phyloP scores from a whole-genome alignment of 2,329 filamentous ascomycete species.

The Parastagonospora avenae region DNA sequence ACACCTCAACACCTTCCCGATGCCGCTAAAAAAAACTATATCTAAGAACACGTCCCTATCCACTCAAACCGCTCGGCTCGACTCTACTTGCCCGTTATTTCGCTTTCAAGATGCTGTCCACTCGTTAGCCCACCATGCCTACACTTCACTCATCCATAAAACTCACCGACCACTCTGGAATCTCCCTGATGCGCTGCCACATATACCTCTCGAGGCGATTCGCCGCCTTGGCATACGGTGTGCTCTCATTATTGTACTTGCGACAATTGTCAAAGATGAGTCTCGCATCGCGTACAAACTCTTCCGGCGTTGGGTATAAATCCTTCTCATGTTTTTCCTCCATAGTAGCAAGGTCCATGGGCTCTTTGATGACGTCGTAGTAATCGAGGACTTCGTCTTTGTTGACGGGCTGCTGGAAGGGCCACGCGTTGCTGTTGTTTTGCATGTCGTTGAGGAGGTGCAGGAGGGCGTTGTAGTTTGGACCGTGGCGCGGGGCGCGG shows the following conservation, averaged over 20 bases:
- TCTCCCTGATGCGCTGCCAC: constrained; percentile 89
- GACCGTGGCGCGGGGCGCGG: constrained; percentile 90
- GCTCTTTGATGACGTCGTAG: constrained; percentile 96
- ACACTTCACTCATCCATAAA: not conserved
- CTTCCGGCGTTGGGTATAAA: constrained; percentile 86
- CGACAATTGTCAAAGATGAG: constrained; percentile 95
- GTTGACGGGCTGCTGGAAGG: constrained; percentile 91
- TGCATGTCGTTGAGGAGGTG: constrained; percentile 94
- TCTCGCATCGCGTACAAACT: constrained; percentile 86
- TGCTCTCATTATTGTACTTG: constrained; percentile 94
- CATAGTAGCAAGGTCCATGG: constrained; percentile 97
- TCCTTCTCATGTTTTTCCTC: constrained; percentile 93
- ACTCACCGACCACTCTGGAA: constrained; percentile 78
- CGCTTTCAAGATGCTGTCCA: constrained; percentile 38
- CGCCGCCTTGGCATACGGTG: constrained; percentile 91
- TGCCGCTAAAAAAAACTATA: not conserved
- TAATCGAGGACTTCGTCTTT: constrained; percentile 98
- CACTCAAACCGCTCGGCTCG: not conserved
- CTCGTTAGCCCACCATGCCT: constrained; percentile 3
- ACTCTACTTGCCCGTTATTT: constrained; percentile 33
- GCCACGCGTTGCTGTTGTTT: constrained; percentile 92
- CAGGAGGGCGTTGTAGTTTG: constrained; percentile 92
- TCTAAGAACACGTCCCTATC: not conserved
- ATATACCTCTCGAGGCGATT: constrained; percentile 93
- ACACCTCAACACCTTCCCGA: not conserved